Conservation (phyloP, 2,329 filamentous ascomycete species). For the Colletotrichum sp. region DNA sequence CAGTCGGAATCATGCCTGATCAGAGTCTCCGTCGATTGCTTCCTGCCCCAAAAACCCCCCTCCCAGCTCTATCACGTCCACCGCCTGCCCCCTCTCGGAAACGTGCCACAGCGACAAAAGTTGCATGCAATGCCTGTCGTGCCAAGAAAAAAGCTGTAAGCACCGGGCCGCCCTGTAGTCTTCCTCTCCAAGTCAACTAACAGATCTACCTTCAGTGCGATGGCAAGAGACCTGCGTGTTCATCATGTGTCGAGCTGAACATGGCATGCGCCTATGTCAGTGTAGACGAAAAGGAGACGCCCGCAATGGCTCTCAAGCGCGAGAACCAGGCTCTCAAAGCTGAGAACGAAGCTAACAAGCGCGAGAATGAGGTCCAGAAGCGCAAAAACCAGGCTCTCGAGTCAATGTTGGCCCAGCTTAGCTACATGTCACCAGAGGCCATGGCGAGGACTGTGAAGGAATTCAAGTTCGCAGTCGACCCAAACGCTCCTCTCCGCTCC, state of each 20-base stretch:
- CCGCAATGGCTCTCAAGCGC: slow-evolving; percentile 15
- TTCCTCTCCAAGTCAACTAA: background rate
- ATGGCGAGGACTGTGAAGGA: slow-evolving; percentile 20
- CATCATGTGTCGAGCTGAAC: slow-evolving; percentile 19
- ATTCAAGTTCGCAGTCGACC: slow-evolving; percentile 26
- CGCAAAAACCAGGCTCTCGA: background rate
- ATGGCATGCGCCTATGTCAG: slow-evolving; percentile 22
- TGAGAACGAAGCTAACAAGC: background rate
- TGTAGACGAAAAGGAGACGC: slow-evolving; percentile 19
- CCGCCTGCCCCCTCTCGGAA: background rate
- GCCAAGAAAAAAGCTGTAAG: slow-evolving; percentile 27
- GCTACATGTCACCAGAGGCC: slow-evolving; percentile 23
- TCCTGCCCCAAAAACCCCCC: background rate
- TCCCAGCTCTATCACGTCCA: background rate
- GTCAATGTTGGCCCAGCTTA: slow-evolving; percentile 22
- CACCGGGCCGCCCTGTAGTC: background rate
- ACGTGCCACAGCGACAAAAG: background rate
- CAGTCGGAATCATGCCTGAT: background rate
- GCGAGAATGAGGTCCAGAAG: slow-evolving; percentile 14
- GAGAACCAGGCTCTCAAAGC: slow-evolving; percentile 24
- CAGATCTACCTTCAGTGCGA: slow-evolving; percentile 17
- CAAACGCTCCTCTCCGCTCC: slow-evolving; percentile 12
- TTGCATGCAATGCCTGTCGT: slow-evolving; percentile 28
- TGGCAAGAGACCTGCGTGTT: slow-evolving; percentile 23
- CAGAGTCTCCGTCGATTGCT: slow-evolving; percentile 5